Conservation (phyloP, 2,329 filamentous ascomycete species). For the Calonectria ilicicola region DNA sequence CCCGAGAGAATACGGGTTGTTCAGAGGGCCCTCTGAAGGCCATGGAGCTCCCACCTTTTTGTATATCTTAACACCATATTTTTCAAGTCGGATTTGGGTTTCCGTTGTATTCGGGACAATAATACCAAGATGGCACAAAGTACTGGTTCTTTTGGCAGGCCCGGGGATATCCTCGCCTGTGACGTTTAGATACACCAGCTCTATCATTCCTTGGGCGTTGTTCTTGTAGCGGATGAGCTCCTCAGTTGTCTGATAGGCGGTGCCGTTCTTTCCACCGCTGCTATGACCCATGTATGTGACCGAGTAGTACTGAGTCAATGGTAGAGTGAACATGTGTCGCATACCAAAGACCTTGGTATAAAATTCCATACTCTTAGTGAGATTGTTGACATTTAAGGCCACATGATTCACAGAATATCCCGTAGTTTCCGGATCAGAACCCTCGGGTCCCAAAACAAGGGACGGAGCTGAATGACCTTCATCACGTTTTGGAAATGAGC, state of each 20-base stretch:
- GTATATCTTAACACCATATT: slow-evolving; percentile 7
- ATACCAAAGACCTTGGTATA: slow-evolving; percentile 12
- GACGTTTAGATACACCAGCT: slow-evolving; percentile 9
- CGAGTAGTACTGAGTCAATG: background rate
- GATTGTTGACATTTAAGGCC: slow-evolving; percentile 4
- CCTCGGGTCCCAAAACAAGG: background rate
- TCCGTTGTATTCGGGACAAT: slow-evolving; percentile 14
- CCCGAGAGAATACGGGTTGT: background rate
- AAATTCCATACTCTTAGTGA: slow-evolving; percentile 11
- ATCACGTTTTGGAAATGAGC: background rate
- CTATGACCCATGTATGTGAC: slow-evolving; percentile 8
- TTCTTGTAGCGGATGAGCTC: slow-evolving; percentile 16
- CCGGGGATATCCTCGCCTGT: background rate
- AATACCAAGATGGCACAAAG: slow-evolving; percentile 9
- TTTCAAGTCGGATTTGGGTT: slow-evolving; percentile 1
- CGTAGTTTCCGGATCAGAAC: background rate
- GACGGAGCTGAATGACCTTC: background rate
- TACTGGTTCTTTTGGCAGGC: background rate
- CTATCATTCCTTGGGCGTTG: background rate
- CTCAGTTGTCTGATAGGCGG: slow-evolving; percentile 5
- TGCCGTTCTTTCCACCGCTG: background rate
- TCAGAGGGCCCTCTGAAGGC: background rate
- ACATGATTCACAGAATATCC: slow-evolving; percentile 9
- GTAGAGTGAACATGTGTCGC: slow-evolving; percentile 6
- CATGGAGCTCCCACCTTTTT: background rate